These are phyloP conservation scores for Pascua sp. DNA, from an alignment of 1,284 basidiomycete species.

Conservation along the genomic window DNA sequence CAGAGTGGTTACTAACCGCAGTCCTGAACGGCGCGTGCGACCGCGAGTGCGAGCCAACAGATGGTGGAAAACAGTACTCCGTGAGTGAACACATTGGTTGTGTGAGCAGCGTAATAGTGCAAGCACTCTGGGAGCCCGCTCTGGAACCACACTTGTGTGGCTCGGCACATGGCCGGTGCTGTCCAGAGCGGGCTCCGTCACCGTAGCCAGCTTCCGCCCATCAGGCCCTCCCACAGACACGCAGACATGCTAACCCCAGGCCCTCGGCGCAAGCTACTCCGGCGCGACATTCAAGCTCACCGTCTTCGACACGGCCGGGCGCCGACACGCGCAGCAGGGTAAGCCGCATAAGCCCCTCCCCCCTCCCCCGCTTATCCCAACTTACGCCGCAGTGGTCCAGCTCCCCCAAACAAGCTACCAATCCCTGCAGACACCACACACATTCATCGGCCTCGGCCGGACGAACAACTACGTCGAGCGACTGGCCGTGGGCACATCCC, in stretches of 20 bases:
- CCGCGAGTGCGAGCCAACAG: conserved; percentile 65
- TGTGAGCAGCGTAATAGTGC: neutral
- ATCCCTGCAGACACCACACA: conserved; percentile 81
- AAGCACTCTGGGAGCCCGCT: too few species aligned
- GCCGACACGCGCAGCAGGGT: conserved; percentile 86
- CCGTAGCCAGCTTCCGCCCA: too few species aligned
- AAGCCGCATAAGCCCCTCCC: too few species aligned
- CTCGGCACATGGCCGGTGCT: too few species aligned
- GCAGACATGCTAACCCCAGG: conserved; percentile 53
- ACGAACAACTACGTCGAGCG: conserved; percentile 99
- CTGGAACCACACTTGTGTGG: too few species aligned
- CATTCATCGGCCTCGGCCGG: conserved; percentile 93
- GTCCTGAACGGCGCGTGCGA: conserved; percentile 91
- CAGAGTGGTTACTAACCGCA: conserved; percentile 36
- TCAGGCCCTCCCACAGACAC: neutral
- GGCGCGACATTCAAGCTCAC: conserved; percentile 98
- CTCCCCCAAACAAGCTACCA: conserved; percentile 89
- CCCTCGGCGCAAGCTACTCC: conserved; percentile 88
- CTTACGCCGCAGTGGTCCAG: conserved; percentile 66
- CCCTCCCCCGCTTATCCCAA: neutral
- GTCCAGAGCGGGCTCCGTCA: too few species aligned
- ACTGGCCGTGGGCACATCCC: conserved; percentile 68
- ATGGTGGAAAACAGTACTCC: conserved; percentile 64
- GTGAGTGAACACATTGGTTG: conserved; percentile 53
- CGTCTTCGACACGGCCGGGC: conserved; percentile 86